A percentile compares a stretch with the other conserved stretches of the same genome.
Evolutionary conservation across 768 basidiomycete genomes (phyloP).

Genomic region (Lyophyllum decastes): DNA sequence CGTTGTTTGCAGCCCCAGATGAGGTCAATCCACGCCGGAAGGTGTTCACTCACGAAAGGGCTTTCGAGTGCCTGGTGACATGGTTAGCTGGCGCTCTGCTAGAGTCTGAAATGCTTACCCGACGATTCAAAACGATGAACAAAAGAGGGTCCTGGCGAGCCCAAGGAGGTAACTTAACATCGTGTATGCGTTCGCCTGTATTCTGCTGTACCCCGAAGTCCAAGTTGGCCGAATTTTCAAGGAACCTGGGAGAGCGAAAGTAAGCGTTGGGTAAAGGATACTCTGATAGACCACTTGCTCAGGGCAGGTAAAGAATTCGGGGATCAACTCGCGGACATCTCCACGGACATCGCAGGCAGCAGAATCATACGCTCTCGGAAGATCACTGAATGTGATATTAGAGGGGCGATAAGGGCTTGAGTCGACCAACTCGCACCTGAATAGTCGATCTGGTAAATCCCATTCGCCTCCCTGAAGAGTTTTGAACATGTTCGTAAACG

Average conservation of each 20-base stretch:
- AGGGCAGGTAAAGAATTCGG: conserved; percentile 84
- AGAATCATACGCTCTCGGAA: conserved; percentile 78
- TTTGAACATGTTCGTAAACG: conserved; percentile 95
- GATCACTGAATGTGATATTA: conserved; percentile 54
- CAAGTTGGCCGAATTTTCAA: conserved; percentile 77
- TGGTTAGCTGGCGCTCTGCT: not conserved
- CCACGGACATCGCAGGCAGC: conserved; percentile 86
- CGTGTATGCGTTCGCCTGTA: conserved; percentile 77
- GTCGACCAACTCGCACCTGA: conserved; percentile 48
- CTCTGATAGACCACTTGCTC: conserved; percentile 49
- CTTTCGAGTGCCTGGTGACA: conserved; percentile 80
- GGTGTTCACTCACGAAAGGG: conserved; percentile 77
- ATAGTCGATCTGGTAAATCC: conserved; percentile 89
- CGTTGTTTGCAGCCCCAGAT: conserved; percentile 90
- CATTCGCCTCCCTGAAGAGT: conserved; percentile 92
- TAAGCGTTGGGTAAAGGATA: not conserved
- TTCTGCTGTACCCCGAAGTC: conserved; percentile 78
- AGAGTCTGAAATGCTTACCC: conserved; percentile 40
- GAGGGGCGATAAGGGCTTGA: not conserved
- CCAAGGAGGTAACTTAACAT: conserved; percentile 92
- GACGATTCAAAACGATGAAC: conserved; percentile 79
- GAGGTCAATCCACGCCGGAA: conserved; percentile 91
- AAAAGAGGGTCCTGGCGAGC: conserved; percentile 81
- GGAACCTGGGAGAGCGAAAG: conserved; percentile 55
- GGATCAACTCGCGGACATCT: conserved; percentile 92